phyloP scores from a whole-genome alignment of 148 eudicot genomes.

The Heliamphora exappendiculata region DNA sequence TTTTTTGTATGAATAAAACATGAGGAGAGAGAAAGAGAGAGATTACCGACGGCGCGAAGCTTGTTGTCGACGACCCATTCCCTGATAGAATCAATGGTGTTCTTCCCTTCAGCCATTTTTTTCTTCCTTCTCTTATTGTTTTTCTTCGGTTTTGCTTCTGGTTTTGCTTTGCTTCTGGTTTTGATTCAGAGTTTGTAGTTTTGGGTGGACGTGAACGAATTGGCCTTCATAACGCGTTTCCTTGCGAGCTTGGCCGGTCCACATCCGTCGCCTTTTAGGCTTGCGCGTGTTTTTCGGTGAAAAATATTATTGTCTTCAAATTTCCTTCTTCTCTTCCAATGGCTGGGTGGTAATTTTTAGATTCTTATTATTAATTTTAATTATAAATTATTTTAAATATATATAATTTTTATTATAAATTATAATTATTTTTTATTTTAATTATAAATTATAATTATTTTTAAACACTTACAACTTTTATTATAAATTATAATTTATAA shows the following conservation, averaged over 20 bases:
- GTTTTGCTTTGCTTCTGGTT: neutral
- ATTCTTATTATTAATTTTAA: too few species aligned
- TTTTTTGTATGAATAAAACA: neutral
- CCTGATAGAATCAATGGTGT: slow-evolving; percentile 35
- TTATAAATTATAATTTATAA: too few species aligned
- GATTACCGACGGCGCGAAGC: slow-evolving; percentile 52
- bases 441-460: too few species aligned
- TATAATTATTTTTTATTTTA: too few species aligned
- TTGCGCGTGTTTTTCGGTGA: too few species aligned
- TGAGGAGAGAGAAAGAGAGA: neutral
- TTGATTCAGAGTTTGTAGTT: neutral
- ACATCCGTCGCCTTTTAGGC: neutral
- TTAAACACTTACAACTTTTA: too few species aligned
- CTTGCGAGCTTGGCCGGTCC: neutral
- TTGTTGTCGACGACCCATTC: slow-evolving; percentile 69
- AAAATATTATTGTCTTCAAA: too few species aligned
- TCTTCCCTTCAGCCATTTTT: slow-evolving; percentile 46
- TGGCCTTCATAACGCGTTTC: neutral
- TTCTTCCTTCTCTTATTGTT: neutral
- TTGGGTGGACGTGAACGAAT: too few species aligned
- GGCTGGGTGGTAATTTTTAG: too few species aligned
- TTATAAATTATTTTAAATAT: too few species aligned
- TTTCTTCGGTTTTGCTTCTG: neutral
- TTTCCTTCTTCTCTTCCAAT: too few species aligned
- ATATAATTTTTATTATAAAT: too few species aligned